Base-by-base conservation (phyloP, 202 grass and related monocot species). In the Hordeum pubiflorum region DNA sequence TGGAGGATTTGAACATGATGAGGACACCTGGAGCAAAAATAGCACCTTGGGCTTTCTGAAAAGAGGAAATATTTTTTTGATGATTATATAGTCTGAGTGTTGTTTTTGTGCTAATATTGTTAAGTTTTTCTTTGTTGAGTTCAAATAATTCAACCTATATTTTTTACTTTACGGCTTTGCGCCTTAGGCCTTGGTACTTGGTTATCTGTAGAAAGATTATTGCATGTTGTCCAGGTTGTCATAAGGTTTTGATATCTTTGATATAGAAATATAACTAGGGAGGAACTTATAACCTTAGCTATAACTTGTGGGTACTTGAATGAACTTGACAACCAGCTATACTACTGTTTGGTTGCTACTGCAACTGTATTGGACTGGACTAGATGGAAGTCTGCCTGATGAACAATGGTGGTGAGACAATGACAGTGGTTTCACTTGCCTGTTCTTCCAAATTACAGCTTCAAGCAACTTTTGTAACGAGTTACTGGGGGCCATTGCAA, bases 241-340 rank as follows among this genome's bases (percentile, higher is more conserved):
- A 66, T 74, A 63, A 56, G 15, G 20, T 60, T 60, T 33, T 14
- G 13, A 48, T 81, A 39, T 76, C 27, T 59, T 75, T 69, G 20
- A 69, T 76, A 55, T 17, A 31, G 26, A 54, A 36, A 63, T 17
- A 22, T 14, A 54, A 36, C 52, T 13, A 50, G 67, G 38, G 31
- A 72, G n/a, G 18, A 44, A 81, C 18, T 36, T 11, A 4, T 31
- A 48, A 62, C 39, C 68, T 63, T 27, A 20, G 50, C 76, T 26
- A 36, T 76, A 69, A 70, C 17, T 27, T 22, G 1, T 77, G 55
- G 72, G 50, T n/a, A 72, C 72, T 72, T 72, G 20, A 82, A 63
- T 41, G 41, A 77, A 86, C 57, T 40, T 54, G 15, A 44, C 43
- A 58, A 27, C 52, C 56, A 36, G 55, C 24, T 52, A 52, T 62